Base-by-base conservation (phyloP, 2,329 filamentous ascomycete genomes). In the Neonectria hederae region DNA sequence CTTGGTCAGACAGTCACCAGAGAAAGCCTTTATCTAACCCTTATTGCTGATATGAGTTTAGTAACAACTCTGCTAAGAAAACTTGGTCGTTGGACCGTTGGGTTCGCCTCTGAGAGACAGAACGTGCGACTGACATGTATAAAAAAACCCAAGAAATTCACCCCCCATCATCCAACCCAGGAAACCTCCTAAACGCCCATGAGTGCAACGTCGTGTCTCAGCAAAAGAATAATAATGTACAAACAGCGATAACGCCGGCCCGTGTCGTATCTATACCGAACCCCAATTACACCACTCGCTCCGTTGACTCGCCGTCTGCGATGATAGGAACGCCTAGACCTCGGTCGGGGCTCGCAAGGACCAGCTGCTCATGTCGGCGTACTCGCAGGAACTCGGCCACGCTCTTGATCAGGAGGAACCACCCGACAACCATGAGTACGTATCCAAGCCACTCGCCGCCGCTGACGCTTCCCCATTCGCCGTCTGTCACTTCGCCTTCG, bases 341-440 rank as follows among this genome's bases (percentile, higher is more conserved):
- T 38, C 96, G 87, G 73, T 97, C 94, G 0, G 96, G 96, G 76
- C 93, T 97, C 77, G 97, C 94, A 69, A 97, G 82, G 5, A 99
- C 93, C 54, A 99, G 83, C 77, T 96, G 92, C 81, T 99, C 96
- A 76, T 98, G 96, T 75, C 93, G 86, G 76, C 95, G 87, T 40
- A 94, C 96, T 70, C 90, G 88, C 66, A 98, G 81, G 76, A 96
- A 99, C 77, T 98, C 94, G 72, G 91, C 94, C 19, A 97, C 89
- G n/a, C 94, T 90, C 79, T 94, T 89, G 76, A 99, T 98, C 66
- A 99, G 83, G 67, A 99, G 94, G 76, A 98, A 98, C 96, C 96
- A 99, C 5, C 96, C 96, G 1, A 97, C 91, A 75, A 99, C 92
- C 96, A 99, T 99, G 52, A 99, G 81, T 17, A 92, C 84, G 74